Evolutionary conservation across 148 eudicot genomes (phyloP).

Genomic region (Tetragonia tetragonoides): DNA sequence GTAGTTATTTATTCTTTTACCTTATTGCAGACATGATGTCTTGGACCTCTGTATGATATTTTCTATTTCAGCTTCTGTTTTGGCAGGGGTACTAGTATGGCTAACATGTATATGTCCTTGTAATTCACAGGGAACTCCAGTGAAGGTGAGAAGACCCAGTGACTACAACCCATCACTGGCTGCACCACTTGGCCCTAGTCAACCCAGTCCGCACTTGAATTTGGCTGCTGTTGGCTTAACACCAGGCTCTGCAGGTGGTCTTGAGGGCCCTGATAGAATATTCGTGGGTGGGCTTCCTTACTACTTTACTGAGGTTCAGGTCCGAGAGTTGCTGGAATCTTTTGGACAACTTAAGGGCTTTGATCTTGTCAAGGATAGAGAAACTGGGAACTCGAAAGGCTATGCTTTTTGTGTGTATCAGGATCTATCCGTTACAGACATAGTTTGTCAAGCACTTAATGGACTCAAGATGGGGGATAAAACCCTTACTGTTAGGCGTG

Average conservation of each 20-base stretch:
- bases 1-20: background rate
- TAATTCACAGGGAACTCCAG: constrained; percentile 66
- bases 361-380: constrained; percentile 94
- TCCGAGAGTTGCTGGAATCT: constrained; percentile 88
- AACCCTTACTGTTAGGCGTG: constrained; percentile 92
- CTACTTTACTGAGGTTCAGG: constrained; percentile 85
- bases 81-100: background rate
- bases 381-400: constrained; percentile 97
- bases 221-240: constrained; percentile 87
- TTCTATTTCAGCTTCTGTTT: background rate
- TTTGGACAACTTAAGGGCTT: constrained; percentile 91
- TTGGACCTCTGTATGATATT: too few species aligned
- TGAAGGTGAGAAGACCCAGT: constrained; percentile 96
- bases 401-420: constrained; percentile 97
- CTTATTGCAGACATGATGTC: background rate
- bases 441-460: constrained; percentile 92
- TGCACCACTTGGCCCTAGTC: constrained; percentile 97
- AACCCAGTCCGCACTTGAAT: constrained; percentile 85
- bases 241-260: constrained; percentile 92
- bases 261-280: constrained; percentile 96
- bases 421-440: constrained; percentile 76
- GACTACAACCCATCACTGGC: constrained; percentile 95
- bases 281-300: constrained; percentile 96
- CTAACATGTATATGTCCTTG: background rate
- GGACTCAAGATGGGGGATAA: constrained; percentile 98